Evolutionary conservation across 1,139 yeast genomes (phyloP).

Genomic region (Suhomyces kunorum): DNA sequence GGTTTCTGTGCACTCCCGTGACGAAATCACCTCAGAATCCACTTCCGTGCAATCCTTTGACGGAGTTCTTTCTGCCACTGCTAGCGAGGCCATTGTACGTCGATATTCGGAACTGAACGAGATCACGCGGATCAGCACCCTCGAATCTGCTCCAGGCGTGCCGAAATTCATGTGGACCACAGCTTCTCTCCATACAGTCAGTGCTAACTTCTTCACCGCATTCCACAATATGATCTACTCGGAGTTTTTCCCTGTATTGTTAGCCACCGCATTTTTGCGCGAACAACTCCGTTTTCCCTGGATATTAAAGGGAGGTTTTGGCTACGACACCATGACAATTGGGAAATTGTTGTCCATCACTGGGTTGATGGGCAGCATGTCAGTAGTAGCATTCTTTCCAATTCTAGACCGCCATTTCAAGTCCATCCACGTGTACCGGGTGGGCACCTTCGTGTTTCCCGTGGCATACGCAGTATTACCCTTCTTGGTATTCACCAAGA

Average conservation of each 20-base stretch:
- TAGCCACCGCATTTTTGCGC: constrained; percentile 20
- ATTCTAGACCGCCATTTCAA: constrained; percentile 24
- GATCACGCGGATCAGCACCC: too few species aligned
- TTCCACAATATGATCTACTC: constrained; percentile 23
- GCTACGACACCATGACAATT: constrained; percentile 22
- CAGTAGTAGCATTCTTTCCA: constrained; percentile 26
- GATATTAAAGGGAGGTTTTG: constrained; percentile 24
- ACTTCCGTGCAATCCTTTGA: constrained; percentile 4
- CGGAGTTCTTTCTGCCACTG: constrained; percentile 1
- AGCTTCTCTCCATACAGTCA: constrained; percentile 23
- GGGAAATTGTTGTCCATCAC: constrained; percentile 27
- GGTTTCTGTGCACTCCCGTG: constrained; percentile 2
- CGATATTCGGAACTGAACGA: constrained; percentile 18
- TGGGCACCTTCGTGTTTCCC: constrained; percentile 25
- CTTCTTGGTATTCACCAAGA: constrained; percentile 23
- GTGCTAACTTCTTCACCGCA: constrained; percentile 21
- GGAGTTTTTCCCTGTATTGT: constrained; percentile 26
- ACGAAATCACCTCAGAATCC: constrained; percentile 3
- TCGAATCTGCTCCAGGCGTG: too few species aligned
- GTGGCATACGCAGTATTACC: constrained; percentile 26
- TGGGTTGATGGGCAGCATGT: constrained; percentile 28
- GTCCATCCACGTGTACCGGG: constrained; percentile 24
- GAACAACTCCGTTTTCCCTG: constrained; percentile 22
- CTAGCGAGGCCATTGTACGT: constrained; percentile 16
- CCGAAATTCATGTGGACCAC: too few species aligned